phyloP scores from a whole-genome alignment of 2,329 filamentous ascomycete species.

The Immersiporthe knoxdaviesiana region DNA sequence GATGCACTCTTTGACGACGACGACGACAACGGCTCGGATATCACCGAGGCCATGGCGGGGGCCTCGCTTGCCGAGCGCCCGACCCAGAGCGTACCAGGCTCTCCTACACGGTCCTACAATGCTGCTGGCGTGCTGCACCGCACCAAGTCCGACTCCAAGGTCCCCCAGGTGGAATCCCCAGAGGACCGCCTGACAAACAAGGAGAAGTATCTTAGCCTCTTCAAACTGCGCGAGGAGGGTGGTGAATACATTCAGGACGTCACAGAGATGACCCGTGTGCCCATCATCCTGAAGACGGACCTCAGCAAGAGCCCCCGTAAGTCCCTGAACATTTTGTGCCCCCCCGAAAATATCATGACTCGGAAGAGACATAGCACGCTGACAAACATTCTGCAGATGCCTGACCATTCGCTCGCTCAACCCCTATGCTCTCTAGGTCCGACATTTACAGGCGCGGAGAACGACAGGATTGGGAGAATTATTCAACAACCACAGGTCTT shows the following conservation, averaged over 20 bases:
- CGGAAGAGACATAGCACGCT: background rate
- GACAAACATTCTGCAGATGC: conserved; percentile 56
- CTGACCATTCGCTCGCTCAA: conserved; percentile 83
- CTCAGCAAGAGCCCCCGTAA: conserved; percentile 99
- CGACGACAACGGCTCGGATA: conserved; percentile 82
- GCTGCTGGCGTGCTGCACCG: conserved; percentile 73
- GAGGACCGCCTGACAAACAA: conserved; percentile 87
- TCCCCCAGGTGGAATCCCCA: conserved; percentile 72
- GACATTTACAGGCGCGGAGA: conserved; percentile 31
- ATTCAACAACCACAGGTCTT: background rate
- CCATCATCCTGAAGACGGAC: conserved; percentile 98
- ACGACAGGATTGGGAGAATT: background rate
- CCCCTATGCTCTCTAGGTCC: conserved; percentile 64
- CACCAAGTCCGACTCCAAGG: conserved; percentile 92
- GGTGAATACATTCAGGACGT: conserved; percentile 98
- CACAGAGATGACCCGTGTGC: conserved; percentile 94
- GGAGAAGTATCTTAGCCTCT: conserved; percentile 92
- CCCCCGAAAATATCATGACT: background rate
- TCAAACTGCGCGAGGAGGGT: conserved; percentile 86
- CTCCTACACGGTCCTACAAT: conserved; percentile 76
- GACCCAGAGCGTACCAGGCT: conserved; percentile 93
- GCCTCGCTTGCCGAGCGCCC: conserved; percentile 87
- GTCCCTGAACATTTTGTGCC: conserved; percentile 55
- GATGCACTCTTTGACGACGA: conserved; percentile 97
- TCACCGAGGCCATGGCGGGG: conserved; percentile 89